Evolutionary conservation across 2,329 filamentous ascomycete genomes (phyloP), one percentile per base, ranked within the genome.

Genomic region (Escovopsis weberi): DNA sequence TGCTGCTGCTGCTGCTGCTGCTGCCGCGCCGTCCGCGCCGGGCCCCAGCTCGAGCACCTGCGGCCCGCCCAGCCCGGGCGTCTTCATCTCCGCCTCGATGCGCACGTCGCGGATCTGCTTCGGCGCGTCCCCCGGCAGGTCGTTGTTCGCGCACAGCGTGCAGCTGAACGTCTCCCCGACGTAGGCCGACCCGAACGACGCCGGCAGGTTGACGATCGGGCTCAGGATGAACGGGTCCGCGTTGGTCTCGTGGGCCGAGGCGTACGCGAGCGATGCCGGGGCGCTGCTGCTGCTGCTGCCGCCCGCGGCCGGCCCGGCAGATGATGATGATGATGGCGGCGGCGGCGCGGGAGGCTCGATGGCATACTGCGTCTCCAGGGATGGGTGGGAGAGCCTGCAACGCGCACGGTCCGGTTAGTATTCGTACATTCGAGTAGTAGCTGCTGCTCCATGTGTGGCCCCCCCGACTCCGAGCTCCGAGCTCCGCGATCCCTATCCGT

Each of bases 151-250:
- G 64, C 88, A 94, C 19, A 96, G 72, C 2, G 89, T 94, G 63
- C 91, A 98, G 49, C 82, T 81, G 63, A 98, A 96, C 0, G 82
- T 86, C 66, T 96, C 88, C 53, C 91, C 91, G 18, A 96, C 89
- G 59, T 95, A 95, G 8, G 89, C 88, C 11, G 85, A 89, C 37
- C 88, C 89, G 59, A 98, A 96, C 0, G 86, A 82, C 12, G 87
- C 81, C 9, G 91, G 89, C 1, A 96, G 78, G 38, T 85, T 91
- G 53, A 96, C 74, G 42, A 79, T 69, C 1, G 76, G 76, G 32
- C 70, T 72, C 48, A 80, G 68, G 46, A 78, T 59, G 57, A 77
- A 77, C 6, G 73, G 70, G 12, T 66, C 60, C 4, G 72, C 65
- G 48, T 74, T 75, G 28, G 69, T 68, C 43, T 56, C 53, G 47